Conservation (phyloP, 2,329 filamentous ascomycete genomes). For the Colletotrichum magnum region DNA sequence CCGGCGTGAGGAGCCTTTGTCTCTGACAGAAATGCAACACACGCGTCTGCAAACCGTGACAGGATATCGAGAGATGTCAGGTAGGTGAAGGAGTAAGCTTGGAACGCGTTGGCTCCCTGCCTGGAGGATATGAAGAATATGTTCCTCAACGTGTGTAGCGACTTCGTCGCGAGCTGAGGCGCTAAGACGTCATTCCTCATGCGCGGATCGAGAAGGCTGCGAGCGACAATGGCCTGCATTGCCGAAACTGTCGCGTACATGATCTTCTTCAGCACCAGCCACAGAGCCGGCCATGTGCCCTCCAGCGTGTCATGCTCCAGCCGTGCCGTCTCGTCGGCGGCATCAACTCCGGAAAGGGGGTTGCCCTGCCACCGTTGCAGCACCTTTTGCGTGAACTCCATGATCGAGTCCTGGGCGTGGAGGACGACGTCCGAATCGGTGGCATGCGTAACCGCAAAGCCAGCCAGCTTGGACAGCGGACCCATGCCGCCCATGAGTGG, state of each 20-base stretch:
- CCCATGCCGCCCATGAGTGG: constrained; percentile 78
- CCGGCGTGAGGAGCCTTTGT: constrained; percentile 66
- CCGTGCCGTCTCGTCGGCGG: constrained; percentile 73
- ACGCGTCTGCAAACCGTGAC: constrained; percentile 76
- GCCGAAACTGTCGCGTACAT: constrained; percentile 83
- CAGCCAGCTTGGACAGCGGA: constrained; percentile 75
- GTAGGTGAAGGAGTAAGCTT: constrained; percentile 88
- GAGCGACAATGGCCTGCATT: constrained; percentile 80
- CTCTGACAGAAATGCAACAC: constrained; percentile 76
- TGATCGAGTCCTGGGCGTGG: constrained; percentile 71
- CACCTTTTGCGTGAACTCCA: constrained; percentile 76
- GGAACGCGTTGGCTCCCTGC: constrained; percentile 80
- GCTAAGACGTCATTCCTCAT: constrained; percentile 64
- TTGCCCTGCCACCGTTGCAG: constrained; percentile 81
- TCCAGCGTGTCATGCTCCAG: constrained; percentile 76
- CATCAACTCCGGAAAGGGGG: constrained; percentile 80
- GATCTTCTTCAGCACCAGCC: constrained; percentile 81
- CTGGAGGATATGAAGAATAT: constrained; percentile 86
- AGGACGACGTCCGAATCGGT: constrained; percentile 61
- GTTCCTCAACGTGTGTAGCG: constrained; percentile 81
- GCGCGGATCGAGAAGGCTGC: constrained; percentile 67
- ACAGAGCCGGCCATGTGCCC: constrained; percentile 78
- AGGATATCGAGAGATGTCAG: constrained; percentile 87
- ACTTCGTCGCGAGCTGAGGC: constrained; percentile 77
- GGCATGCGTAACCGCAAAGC: constrained; percentile 73